phyloP scores from a whole-genome alignment of 495 filamentous ascomycete species.

The Xylaria sp. region DNA sequence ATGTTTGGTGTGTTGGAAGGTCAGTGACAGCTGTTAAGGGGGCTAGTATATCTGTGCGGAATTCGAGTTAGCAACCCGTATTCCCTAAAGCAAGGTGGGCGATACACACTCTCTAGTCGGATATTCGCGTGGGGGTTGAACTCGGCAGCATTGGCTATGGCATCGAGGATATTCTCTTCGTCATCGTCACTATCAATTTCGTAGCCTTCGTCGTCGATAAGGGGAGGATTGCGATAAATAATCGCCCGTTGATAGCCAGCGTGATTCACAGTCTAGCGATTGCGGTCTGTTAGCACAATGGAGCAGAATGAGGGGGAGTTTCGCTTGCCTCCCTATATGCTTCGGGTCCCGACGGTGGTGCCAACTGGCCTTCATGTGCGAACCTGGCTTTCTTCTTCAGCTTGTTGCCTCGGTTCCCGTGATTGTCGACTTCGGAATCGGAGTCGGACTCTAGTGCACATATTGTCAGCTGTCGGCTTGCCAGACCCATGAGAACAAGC shows the following conservation, averaged over 20 bases:
- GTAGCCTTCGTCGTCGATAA: constrained; percentile 87
- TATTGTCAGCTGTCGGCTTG: constrained; percentile 11
- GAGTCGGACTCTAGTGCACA: constrained; percentile 75
- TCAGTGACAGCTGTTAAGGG: constrained; percentile 88
- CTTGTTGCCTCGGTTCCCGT: constrained; percentile 91
- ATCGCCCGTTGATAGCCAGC: constrained; percentile 85
- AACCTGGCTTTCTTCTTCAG: constrained; percentile 82
- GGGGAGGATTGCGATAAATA: constrained; percentile 73
- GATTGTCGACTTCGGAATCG: constrained; percentile 79
- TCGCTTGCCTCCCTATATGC: constrained; percentile 82
- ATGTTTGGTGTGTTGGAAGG: constrained; percentile 80
- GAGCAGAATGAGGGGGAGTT: background rate
- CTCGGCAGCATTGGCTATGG: constrained; percentile 71
- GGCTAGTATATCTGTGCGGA: constrained; percentile 74
- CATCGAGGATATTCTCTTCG: constrained; percentile 67
- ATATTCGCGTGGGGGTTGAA: constrained; percentile 85
- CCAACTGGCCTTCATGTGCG: constrained; percentile 77
- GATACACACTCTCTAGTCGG: constrained; percentile 75
- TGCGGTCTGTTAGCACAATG: constrained; percentile 20
- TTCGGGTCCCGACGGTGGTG: constrained; percentile 70
- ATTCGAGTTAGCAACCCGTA: constrained; percentile 32
- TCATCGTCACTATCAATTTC: constrained; percentile 84
- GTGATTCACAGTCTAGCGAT: constrained; percentile 75
- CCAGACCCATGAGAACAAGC: constrained; percentile 17
- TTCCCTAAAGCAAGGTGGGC: background rate